These are phyloP conservation scores for Colletotrichum shisoi DNA, from an alignment of 2,329 filamentous ascomycete species.

Conservation along the genomic window DNA sequence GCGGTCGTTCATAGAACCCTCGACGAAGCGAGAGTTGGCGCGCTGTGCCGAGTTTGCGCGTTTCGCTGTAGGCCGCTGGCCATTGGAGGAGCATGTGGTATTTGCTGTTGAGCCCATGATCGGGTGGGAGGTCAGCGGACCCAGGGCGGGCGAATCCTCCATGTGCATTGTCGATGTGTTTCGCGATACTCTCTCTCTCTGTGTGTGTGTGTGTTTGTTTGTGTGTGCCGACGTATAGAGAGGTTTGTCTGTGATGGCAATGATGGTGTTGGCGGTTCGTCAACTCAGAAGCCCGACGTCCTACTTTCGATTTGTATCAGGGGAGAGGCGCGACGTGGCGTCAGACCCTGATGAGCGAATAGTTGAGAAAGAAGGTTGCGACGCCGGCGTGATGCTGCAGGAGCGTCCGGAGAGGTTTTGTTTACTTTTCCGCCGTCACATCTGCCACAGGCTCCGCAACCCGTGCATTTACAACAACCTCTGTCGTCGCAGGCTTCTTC, in stretches of 20 bases:
- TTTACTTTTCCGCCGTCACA: conserved; percentile 33
- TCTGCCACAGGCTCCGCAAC: conserved; percentile 16
- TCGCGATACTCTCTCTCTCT: conserved; percentile 3
- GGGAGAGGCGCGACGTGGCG: neutral
- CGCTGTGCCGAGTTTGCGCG: conserved; percentile 36
- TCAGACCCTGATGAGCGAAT: conserved; percentile 3
- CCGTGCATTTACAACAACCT: conserved; percentile 21
- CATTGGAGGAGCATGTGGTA: conserved; percentile 5
- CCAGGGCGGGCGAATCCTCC: conserved; percentile 26
- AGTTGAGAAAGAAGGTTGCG: neutral
- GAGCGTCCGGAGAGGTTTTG: conserved; percentile 27
- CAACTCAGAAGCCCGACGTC: neutral
- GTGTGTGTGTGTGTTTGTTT: too few relatives aligned
- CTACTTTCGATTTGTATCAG: neutral
- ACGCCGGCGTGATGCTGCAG: conserved; percentile 13
- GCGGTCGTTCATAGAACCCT: conserved; percentile 88
- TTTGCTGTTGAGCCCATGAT: conserved; percentile 20
- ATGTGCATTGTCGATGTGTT: conserved; percentile 20
- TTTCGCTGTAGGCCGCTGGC: conserved; percentile 31
- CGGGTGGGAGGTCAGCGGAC: conserved; percentile 39
- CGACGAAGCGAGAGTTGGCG: conserved; percentile 64
- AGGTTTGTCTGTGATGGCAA: neutral
- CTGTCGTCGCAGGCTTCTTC: conserved; percentile 31
- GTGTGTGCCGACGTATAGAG: neutral
- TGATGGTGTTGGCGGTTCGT: neutral